These are phyloP conservation scores for Trametes sanguinea DNA, from an alignment of 768 basidiomycete species.

Conservation along the genomic window DNA sequence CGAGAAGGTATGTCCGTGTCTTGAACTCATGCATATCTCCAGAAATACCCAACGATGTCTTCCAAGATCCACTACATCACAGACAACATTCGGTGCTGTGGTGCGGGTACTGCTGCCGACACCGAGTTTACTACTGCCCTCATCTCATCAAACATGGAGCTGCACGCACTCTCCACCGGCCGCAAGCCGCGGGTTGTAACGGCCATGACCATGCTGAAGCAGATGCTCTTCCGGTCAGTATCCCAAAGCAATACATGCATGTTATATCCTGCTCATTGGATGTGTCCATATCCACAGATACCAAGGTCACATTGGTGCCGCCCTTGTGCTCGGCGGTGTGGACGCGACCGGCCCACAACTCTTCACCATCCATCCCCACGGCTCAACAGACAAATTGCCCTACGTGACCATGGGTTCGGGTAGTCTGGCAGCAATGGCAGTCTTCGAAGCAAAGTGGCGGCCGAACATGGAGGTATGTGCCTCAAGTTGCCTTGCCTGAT, in stretches of 20 bases:
- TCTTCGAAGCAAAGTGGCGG: slow-evolving; percentile 88
- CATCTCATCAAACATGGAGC: slow-evolving; percentile 94
- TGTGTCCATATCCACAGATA: slow-evolving; percentile 51
- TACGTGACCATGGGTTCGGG: slow-evolving; percentile 99
- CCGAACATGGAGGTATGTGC: slow-evolving; percentile 73
- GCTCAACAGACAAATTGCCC: slow-evolving; percentile 97
- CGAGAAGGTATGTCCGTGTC: slow-evolving; percentile 75
- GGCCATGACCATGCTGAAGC: slow-evolving; percentile 99
- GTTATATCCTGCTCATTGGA: background rate
- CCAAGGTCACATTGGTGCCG: slow-evolving; percentile 93
- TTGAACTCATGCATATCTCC: background rate
- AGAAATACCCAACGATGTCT: background rate
- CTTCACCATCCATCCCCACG: slow-evolving; percentile 95
- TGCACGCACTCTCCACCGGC: slow-evolving; percentile 88
- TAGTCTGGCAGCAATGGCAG: slow-evolving; percentile 95
- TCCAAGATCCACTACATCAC: slow-evolving; percentile 94
- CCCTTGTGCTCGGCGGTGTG: slow-evolving; percentile 96
- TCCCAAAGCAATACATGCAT: background rate
- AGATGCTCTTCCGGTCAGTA: slow-evolving; percentile 84
- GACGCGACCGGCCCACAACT: slow-evolving; percentile 92
- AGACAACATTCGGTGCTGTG: slow-evolving; percentile 95
- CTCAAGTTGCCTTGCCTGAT: background rate
- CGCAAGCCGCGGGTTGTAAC: slow-evolving; percentile 93
- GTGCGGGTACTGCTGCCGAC: slow-evolving; percentile 98
- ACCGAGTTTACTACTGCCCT: slow-evolving; percentile 94